Evolutionary conservation across 352 stramenopile species (phyloP).

Genomic region (Globisporangium emineosum): DNA sequence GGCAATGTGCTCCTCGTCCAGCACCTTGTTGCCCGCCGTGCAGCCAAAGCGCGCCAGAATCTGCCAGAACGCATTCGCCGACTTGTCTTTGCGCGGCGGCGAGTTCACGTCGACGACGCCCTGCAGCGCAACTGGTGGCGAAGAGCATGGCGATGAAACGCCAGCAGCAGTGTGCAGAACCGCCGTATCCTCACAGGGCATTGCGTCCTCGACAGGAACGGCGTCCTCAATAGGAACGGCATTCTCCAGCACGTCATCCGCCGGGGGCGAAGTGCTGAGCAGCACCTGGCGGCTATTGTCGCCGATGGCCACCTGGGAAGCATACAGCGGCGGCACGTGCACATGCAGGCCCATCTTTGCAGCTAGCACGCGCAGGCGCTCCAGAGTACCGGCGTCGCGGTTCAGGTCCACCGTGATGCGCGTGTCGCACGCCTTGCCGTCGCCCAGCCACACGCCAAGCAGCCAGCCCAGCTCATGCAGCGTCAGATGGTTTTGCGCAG

Average conservation of each 20-base stretch:
- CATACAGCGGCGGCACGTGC: slow-evolving; percentile 2
- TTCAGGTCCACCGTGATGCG: slow-evolving; percentile 12
- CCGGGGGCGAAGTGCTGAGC: slow-evolving; percentile 1
- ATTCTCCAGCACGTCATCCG: slow-evolving; percentile 7
- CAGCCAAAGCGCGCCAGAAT: slow-evolving; percentile 10
- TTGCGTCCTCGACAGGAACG: slow-evolving; percentile 2
- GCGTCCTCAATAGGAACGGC: neutral
- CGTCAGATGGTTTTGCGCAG: slow-evolving; percentile 9
- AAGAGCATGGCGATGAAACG: slow-evolving; percentile 5
- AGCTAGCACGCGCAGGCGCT: slow-evolving; percentile 8
- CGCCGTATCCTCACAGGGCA: slow-evolving; percentile 1
- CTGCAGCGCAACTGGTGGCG: slow-evolving; percentile 4
- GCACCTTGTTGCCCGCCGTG: slow-evolving; percentile 7
- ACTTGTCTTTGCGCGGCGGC: slow-evolving; percentile 4
- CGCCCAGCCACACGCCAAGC: slow-evolving; percentile 9
- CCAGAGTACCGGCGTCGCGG: slow-evolving; percentile 8
- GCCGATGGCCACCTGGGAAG: slow-evolving; percentile 5
- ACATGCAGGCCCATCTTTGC: slow-evolving; percentile 9
- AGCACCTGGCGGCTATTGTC: slow-evolving; percentile 10
- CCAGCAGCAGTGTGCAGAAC: slow-evolving; percentile 3
- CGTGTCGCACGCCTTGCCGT: slow-evolving; percentile 7
- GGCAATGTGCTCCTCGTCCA: slow-evolving; percentile 8
- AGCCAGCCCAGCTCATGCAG: slow-evolving; percentile 11
- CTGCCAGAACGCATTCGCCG: slow-evolving; percentile 10
- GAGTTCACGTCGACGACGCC: slow-evolving; percentile 2